A percentile compares a stretch with the other conserved stretches of the same genome.
These are phyloP conservation scores for Asclepias syriaca DNA, from an alignment of 257 asterid genomes.

Conservation along the genomic window DNA sequence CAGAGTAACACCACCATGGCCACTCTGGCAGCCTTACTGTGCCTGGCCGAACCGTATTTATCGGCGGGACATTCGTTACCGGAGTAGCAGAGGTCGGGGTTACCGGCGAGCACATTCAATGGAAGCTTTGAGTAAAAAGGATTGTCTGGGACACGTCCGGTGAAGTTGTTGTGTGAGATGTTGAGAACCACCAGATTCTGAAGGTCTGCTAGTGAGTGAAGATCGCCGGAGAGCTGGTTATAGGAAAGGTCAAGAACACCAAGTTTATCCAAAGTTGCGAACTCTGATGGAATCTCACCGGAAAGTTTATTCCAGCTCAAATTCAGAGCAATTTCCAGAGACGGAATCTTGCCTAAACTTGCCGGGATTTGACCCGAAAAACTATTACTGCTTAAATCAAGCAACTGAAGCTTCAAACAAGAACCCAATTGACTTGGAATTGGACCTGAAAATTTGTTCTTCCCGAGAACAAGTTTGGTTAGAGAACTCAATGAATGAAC, in stretches of 20 bases:
- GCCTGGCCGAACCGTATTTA: constrained; percentile 22
- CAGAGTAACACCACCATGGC: constrained; percentile 65
- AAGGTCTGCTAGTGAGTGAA: constrained; percentile 45
- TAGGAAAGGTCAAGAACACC: constrained; percentile 74
- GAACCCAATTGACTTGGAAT: constrained; percentile 59
- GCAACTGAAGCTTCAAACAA: constrained; percentile 62
- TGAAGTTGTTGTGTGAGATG: constrained; percentile 61
- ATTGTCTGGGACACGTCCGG: constrained; percentile 70
- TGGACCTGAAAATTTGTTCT: constrained; percentile 52
- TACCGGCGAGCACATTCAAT: constrained; percentile 50
- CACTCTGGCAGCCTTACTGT: constrained; percentile 50
- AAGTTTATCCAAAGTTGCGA: constrained; percentile 51
- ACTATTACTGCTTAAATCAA: constrained; percentile 62
- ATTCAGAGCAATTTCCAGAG: constrained; percentile 63
- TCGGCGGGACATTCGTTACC: constrained; percentile 40
- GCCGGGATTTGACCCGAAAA: constrained; percentile 57
- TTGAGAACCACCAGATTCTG: constrained; percentile 71
- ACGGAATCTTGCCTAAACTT: constrained; percentile 60
- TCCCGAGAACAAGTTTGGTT: constrained; percentile 58
- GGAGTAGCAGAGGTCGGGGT: constrained; percentile 50
- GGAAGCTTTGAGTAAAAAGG: constrained; percentile 66
- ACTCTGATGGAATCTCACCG: constrained; percentile 61
- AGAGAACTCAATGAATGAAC: constrained; percentile 58
- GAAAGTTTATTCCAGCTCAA: constrained; percentile 65
- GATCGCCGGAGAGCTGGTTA: constrained; percentile 72